These are phyloP conservation scores for Irpex lacteus DNA, from an alignment of 1,284 basidiomycete species.

Conservation along the genomic window DNA sequence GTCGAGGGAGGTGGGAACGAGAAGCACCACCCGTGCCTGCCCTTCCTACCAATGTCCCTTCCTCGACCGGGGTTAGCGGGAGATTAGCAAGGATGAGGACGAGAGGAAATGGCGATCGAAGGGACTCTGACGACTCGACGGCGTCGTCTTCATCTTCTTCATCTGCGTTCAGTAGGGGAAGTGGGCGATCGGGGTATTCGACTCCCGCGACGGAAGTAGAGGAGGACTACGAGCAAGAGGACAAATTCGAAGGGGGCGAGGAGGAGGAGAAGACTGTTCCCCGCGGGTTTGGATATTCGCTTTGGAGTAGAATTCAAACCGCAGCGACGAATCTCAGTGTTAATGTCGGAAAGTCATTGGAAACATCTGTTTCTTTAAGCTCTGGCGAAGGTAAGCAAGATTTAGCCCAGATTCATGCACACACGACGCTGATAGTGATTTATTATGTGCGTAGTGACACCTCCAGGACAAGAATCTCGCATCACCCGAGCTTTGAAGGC, in stretches of 20 bases:
- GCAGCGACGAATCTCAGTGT: slow-evolving; percentile 54
- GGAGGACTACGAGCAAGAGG: slow-evolving; percentile 3
- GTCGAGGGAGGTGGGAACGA: slow-evolving; percentile 6
- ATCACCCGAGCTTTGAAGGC: slow-evolving; percentile 65
- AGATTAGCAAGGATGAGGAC: not conserved
- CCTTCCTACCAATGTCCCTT: slow-evolving; percentile 13
- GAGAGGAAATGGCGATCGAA: slow-evolving; percentile 7
- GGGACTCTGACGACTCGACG: slow-evolving; percentile 6
- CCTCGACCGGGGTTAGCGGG: not conserved
- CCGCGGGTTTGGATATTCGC: slow-evolving; percentile 37
- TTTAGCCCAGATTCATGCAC: not conserved
- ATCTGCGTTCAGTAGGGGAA: not conserved
- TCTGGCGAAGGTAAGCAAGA: slow-evolving; percentile 48
- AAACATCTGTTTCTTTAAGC: slow-evolving; percentile 37
- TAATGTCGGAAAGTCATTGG: slow-evolving; percentile 57
- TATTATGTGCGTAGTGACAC: slow-evolving; percentile 38
- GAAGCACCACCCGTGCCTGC: slow-evolving; percentile 19
- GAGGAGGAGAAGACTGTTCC: slow-evolving; percentile 16
- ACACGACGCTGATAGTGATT: not conserved
- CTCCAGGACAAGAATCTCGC: slow-evolving; percentile 56
- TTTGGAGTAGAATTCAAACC: slow-evolving; percentile 56
- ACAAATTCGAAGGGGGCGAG: slow-evolving; percentile 6
- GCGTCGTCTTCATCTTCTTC: slow-evolving; percentile 4
- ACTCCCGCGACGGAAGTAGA: not conserved
- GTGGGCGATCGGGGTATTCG: not conserved